Evolutionary conservation across 305 asterid species (phyloP).

Genomic region (Solanum hybrid): DNA sequence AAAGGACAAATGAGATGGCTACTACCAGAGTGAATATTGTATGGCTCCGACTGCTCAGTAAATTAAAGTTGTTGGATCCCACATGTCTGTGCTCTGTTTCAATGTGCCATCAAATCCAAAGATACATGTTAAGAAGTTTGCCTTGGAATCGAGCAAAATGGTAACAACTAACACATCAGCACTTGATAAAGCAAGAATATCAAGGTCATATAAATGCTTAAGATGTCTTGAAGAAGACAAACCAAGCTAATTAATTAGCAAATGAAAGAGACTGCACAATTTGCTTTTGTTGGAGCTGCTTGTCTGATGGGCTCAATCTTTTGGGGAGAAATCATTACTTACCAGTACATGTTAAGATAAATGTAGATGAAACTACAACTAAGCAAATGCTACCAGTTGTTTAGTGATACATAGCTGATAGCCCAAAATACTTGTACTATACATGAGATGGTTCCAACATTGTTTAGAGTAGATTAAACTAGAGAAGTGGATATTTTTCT

Average conservation of each 20-base stretch:
- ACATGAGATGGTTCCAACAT: not conserved
- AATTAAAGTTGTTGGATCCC: constrained; percentile 68
- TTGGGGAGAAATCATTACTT: not conserved
- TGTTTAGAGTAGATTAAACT: not conserved
- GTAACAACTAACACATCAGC: not conserved
- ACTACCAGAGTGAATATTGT: constrained; percentile 81
- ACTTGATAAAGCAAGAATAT: constrained; percentile 3
- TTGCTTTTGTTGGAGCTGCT: not conserved
- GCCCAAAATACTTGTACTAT: not conserved
- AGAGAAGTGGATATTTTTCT: not conserved
- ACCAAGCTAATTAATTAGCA: constrained; percentile 3
- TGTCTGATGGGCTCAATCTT: not conserved
- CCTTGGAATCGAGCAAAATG: not conserved
- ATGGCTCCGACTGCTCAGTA: constrained; percentile 92
- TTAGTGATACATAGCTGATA: not conserved
- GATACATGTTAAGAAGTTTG: constrained; percentile 1
- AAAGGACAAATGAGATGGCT: constrained; percentile 4
- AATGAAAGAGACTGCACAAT: not conserved
- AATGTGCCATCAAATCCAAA: constrained; percentile 8
- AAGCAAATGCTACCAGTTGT: not conserved
- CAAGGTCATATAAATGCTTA: constrained; percentile 3
- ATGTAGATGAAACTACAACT: not conserved
- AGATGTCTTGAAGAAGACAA: constrained; percentile 3
- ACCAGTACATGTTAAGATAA: not conserved
- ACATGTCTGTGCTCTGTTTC: constrained; percentile 33